Conservation (phyloP, 495 filamentous ascomycete species). For the Schizothecium vesticola region DNA sequence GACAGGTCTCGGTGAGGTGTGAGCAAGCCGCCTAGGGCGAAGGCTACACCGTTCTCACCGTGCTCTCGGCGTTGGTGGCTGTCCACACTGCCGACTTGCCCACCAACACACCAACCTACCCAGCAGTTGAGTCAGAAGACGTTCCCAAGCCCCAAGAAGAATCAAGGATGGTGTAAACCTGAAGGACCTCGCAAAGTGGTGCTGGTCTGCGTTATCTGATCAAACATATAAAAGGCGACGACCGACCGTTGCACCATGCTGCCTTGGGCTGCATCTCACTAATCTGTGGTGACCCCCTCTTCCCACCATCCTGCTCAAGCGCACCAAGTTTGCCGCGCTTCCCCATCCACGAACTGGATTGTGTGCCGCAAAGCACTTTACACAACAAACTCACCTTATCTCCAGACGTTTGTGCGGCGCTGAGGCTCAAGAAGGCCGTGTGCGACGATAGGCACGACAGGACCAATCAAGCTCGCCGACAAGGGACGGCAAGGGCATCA, state of each 20-base stretch:
- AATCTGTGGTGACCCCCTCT: not conserved
- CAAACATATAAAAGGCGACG: conserved; percentile 3
- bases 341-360: not conserved
- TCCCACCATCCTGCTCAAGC: not conserved
- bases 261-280: not conserved
- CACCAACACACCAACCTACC: conserved; percentile 26
- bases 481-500: not conserved
- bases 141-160: not conserved
- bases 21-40: not conserved
- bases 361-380: not conserved
- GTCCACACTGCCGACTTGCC: not conserved
- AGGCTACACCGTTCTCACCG: not conserved
- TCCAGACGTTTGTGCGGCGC: not conserved
- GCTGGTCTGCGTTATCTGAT: not conserved
- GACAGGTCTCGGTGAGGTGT: conserved; percentile 24
- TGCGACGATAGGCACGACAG: not conserved
- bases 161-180: not conserved
- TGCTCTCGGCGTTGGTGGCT: not conserved
- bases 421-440: conserved; percentile 19
- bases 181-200: conserved; percentile 9
- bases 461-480: conserved; percentile 9
- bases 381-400: not conserved
- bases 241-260: not conserved
- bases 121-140: conserved; percentile 23
- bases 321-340: not conserved